Evolutionary conservation across 106 monocot species (phyloP).

Genomic region (Narthecium ossifragum): DNA sequence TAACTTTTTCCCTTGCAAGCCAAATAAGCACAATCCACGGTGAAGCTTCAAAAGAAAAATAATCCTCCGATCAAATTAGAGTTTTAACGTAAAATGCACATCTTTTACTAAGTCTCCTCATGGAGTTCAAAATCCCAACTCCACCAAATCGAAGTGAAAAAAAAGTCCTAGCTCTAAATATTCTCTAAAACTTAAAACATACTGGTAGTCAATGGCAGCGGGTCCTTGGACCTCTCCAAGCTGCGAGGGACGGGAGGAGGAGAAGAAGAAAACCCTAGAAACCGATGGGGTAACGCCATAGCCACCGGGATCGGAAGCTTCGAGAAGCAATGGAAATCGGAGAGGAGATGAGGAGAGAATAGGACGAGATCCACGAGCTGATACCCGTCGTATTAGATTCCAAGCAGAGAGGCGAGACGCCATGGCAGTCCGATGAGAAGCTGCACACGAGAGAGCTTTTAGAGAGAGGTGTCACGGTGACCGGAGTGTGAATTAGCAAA

Average conservation of each 20-base stretch:
- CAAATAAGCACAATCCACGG: not conserved
- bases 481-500: too few species aligned
- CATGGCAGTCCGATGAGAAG: too few species aligned
- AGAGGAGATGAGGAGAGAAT: not conserved
- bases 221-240: slow-evolving; percentile 15
- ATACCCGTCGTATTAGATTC: too few species aligned
- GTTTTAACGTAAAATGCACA: not conserved
- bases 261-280: slow-evolving; percentile 22
- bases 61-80: not conserved
- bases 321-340: not conserved
- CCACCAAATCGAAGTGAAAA: not conserved
- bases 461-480: too few species aligned
- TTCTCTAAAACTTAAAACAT: too few species aligned
- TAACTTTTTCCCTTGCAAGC: not conserved
- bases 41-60: not conserved
- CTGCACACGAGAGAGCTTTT: too few species aligned
- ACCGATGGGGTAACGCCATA: not conserved
- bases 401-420: too few species aligned
- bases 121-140: not conserved
- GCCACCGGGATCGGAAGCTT: slow-evolving; percentile 9
- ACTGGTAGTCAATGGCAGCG: slow-evolving; percentile 28
- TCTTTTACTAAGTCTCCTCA: not conserved
- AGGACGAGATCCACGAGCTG: too few species aligned
- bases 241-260: slow-evolving; percentile 11
- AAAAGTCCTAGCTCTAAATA: not conserved